phyloP scores from a whole-genome alignment of 177 flowering plant genomes.

The Telopea speciosissima region DNA sequence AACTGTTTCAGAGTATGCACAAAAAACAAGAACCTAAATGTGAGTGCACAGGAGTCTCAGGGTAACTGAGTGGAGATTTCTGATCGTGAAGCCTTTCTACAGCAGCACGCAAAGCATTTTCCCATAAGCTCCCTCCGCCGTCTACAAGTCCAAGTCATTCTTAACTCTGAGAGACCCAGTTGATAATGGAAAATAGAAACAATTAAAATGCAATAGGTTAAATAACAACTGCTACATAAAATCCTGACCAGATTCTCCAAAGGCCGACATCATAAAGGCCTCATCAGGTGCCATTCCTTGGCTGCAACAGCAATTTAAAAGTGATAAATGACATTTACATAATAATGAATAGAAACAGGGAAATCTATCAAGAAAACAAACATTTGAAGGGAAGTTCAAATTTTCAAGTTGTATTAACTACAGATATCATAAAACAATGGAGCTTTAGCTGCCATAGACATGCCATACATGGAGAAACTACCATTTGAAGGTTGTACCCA shows the following conservation, averaged over 20 bases:
- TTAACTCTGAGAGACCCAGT: background rate
- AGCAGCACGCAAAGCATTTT: constrained; percentile 59
- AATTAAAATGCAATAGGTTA: background rate
- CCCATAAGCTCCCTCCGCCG: constrained; percentile 84
- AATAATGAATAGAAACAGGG: background rate
- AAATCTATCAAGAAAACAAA: background rate
- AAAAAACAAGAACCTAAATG: constrained; percentile 40
- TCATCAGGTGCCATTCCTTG: constrained; percentile 90
- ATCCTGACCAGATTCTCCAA: constrained; percentile 70
- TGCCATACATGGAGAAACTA: background rate
- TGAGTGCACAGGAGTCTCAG: constrained; percentile 50
- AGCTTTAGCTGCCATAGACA: background rate
- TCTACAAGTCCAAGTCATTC: constrained; percentile 32
- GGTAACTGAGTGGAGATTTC: constrained; percentile 34
- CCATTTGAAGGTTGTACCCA: background rate
- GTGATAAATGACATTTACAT: background rate
- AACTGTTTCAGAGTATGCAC: background rate
- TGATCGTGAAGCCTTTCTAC: constrained; percentile 55
- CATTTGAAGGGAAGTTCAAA: background rate
- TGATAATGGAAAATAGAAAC: background rate
- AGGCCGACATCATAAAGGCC: constrained; percentile 84
- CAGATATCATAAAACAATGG: background rate
- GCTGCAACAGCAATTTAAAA: constrained; percentile 40
- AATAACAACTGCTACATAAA: background rate
- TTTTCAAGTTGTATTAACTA: background rate